Percentiles rank a stretch among this genome's conserved stretches.
phyloP scores from a whole-genome alignment of 129 eudicot genomes.

The Apium graveolens region DNA sequence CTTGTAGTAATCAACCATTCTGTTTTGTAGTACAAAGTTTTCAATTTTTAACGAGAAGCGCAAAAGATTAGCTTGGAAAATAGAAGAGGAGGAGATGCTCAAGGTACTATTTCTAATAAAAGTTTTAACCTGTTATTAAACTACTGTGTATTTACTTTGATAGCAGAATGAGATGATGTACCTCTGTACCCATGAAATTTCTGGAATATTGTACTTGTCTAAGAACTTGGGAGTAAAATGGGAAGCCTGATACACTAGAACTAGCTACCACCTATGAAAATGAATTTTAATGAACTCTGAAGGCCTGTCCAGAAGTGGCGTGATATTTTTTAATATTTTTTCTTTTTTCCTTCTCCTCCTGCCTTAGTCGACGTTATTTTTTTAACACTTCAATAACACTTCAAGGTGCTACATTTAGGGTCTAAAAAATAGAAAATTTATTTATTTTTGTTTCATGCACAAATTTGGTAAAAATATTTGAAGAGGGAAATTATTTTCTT shows the following conservation, averaged over 20 bases:
- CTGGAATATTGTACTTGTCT: not conserved
- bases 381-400: too few relatives aligned
- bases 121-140: not conserved
- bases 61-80: conserved; percentile 31
- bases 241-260: not conserved
- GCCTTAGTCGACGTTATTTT: too few relatives aligned
- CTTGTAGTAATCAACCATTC: conserved; percentile 11
- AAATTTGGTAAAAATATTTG: too few relatives aligned
- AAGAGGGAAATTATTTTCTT: too few relatives aligned
- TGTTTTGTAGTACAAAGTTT: conserved; percentile 15
- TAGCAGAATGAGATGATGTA: not conserved
- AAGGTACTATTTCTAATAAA: conserved; percentile 25
- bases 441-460: too few relatives aligned
- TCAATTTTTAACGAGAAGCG: conserved; percentile 27
- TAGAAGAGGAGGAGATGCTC: conserved; percentile 63
- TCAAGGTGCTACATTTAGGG: too few relatives aligned
- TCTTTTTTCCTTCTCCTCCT: too few relatives aligned
- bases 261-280: not conserved
- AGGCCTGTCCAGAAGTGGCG: not conserved
- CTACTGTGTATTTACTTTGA: not conserved
- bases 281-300: not conserved
- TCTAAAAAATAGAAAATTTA: too few relatives aligned
- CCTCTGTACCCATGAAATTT: not conserved
- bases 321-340: too few relatives aligned
- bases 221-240: not conserved